These are phyloP conservation scores for Elaeis oleifera DNA, from an alignment of 202 grass and related monocot species.

Conservation along the genomic window DNA sequence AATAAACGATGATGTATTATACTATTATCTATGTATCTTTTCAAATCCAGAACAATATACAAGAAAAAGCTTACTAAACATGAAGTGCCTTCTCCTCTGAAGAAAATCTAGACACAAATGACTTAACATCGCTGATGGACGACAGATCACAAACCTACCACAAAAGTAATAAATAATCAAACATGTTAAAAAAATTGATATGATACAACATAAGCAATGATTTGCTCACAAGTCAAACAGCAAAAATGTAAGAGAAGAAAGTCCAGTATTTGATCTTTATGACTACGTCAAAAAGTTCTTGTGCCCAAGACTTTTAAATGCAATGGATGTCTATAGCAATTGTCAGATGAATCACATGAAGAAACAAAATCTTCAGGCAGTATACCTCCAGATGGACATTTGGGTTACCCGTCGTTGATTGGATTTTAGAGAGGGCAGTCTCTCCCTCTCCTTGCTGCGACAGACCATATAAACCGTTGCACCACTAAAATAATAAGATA, in stretches of 20 bases:
- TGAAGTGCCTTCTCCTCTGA: conserved; percentile 55
- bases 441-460: conserved; percentile 85
- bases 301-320: too few species aligned
- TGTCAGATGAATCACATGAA: background rate
- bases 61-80: conserved; percentile 59
- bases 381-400: conserved; percentile 79
- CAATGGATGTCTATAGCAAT: too few species aligned
- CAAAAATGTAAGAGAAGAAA: background rate
- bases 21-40: too few species aligned
- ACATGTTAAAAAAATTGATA: too few species aligned
- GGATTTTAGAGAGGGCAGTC: conserved; percentile 56
- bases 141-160: conserved; percentile 83
- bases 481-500: conserved; percentile 43
- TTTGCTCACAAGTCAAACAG: background rate
- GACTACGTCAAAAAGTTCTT: too few species aligned
- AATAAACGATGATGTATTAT: too few species aligned
- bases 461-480: conserved; percentile 94
- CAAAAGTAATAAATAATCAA: background rate
- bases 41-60: too few species aligned
- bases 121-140: conserved; percentile 63
- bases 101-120: conserved; percentile 67
- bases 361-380: conserved; percentile 4
- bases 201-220: too few species aligned
- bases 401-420: conserved; percentile 63
- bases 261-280: background rate